These are phyloP conservation scores for Clarireedia paspali DNA, from an alignment of 2,329 filamentous ascomycete species.

Conservation along the genomic window DNA sequence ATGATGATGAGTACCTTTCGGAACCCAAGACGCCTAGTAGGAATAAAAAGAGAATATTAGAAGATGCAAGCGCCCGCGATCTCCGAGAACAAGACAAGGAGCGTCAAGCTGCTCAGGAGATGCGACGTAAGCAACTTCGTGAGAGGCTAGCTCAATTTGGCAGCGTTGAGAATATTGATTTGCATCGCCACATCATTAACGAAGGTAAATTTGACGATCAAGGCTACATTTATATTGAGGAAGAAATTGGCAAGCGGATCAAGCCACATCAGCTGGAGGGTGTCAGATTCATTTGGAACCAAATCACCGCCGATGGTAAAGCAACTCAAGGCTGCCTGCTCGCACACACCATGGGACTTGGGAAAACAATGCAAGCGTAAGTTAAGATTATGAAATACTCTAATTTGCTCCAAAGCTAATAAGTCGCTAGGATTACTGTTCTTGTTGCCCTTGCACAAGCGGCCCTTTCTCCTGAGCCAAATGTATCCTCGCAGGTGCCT, in stretches of 20 bases:
- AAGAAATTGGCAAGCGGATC: constrained; percentile 55
- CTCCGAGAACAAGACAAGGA: constrained; percentile 47
- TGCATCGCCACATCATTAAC: constrained; percentile 54
- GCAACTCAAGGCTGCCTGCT: constrained; percentile 68
- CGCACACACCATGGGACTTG: constrained; percentile 85
- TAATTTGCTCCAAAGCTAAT: constrained; percentile 8
- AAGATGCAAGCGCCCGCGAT: constrained; percentile 38
- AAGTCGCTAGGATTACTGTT: constrained; percentile 55
- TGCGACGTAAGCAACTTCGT: constrained; percentile 41
- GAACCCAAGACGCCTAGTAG: constrained; percentile 12
- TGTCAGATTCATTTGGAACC: constrained; percentile 83
- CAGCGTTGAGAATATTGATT: constrained; percentile 37
- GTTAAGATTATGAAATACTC: constrained; percentile 16
- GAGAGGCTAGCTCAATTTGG: constrained; percentile 38
- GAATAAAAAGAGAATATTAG: constrained; percentile 30
- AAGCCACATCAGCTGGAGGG: constrained; percentile 77
- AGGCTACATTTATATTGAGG: constrained; percentile 55
- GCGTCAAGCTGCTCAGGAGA: constrained; percentile 47
- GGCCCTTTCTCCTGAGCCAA: constrained; percentile 47
- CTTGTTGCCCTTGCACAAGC: constrained; percentile 66
- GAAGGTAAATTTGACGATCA: constrained; percentile 53
- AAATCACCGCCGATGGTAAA: constrained; percentile 48
- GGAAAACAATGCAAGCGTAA: constrained; percentile 83
- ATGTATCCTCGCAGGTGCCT: constrained; percentile 60
- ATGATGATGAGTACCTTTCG: neutral